Evolutionary conservation across 805 yeast genomes (phyloP).

Genomic region (Tetrapisispora arboricola): DNA sequence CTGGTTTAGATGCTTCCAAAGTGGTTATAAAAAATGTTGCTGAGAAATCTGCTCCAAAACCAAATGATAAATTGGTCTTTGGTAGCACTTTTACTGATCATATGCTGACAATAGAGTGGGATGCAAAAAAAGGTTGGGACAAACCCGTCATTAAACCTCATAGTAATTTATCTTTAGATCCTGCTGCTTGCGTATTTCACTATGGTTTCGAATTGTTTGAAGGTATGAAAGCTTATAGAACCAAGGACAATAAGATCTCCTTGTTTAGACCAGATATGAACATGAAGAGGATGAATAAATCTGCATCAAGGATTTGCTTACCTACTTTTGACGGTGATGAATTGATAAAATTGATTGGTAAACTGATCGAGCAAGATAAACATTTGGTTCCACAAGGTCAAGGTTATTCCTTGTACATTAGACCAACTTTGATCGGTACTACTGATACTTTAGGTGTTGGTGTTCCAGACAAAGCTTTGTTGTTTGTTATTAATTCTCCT

Average conservation of each 20-base stretch:
- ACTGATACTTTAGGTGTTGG: constrained; percentile 79
- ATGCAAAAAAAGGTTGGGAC: constrained; percentile 67
- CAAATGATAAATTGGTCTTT: constrained; percentile 54
- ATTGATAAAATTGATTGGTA: constrained; percentile 61
- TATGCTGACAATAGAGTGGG: constrained; percentile 83
- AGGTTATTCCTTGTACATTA: constrained; percentile 84
- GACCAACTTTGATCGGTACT: constrained; percentile 94
- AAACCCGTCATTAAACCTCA: constrained; percentile 82
- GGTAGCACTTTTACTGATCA: constrained; percentile 76
- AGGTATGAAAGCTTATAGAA: constrained; percentile 86
- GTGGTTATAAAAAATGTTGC: constrained; percentile 36
- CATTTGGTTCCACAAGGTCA: constrained; percentile 69
- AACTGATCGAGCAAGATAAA: constrained; percentile 62
- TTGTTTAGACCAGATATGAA: constrained; percentile 86
- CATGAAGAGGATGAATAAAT: constrained; percentile 80
- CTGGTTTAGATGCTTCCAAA: constrained; percentile 41
- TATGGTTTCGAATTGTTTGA: constrained; percentile 92
- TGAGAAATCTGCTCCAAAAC: constrained; percentile 42
- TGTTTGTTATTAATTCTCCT: constrained; percentile 85
- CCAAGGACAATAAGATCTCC: constrained; percentile 51
- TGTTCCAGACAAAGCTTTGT: constrained; percentile 66
- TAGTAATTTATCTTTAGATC: constrained; percentile 65
- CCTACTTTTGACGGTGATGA: constrained; percentile 78
- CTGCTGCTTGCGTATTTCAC: constrained; percentile 83
- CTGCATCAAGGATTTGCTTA: constrained; percentile 81